Base-by-base conservation (phyloP, 2,329 filamentous ascomycete genomes). In the Fusarium oxysporum region DNA sequence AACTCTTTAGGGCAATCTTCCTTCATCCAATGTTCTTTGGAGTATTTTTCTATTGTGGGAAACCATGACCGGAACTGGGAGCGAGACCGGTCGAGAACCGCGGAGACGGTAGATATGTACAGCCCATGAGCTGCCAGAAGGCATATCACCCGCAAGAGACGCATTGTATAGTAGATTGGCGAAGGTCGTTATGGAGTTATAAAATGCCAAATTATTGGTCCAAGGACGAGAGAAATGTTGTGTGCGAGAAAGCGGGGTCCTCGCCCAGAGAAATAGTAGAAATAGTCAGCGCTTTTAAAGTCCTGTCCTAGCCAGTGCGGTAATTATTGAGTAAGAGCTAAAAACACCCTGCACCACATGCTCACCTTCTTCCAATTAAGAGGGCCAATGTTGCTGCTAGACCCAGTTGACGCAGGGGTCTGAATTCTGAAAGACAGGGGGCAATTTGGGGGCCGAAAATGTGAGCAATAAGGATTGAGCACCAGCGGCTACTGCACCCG, bases 11-110 rank as follows among this genome's bases (percentile, higher is more conserved):
- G 30, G 19, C 62, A 69, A 11, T 53, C 23, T 37, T 62, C 21
- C 16, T 62, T 51, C n/a, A 65, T 61, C 13, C 33, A 28, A 23
- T 8, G 12, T 35, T 65, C 47, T 51, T 51, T 53, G n/a, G 25
- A 17, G 23, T 38, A 69, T 35, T 21, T 0, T 7, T 69, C 62
- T 23, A 69, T 41, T 14, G 62, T 69, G 23, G 62, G 62, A 48
- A 69, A 69, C 44, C 51, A 69, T 21, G 33, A 13, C 33, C n/a
- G 45, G 23, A 69, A 69, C 40, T 66, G 62, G 17, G 62, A 57
- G 44, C 50, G 66, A 35, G 66, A 54, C 19, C 62, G 56, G 21
- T 40, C 62, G 21, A 61, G 57, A 16, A 33, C 51, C 37, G 56
- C 62, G 37, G 51, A 21, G 30, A 30, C 51, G 21, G 33, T 32